Conservation (phyloP, 306 rosid species). For the Ochetophila trinervis region DNA sequence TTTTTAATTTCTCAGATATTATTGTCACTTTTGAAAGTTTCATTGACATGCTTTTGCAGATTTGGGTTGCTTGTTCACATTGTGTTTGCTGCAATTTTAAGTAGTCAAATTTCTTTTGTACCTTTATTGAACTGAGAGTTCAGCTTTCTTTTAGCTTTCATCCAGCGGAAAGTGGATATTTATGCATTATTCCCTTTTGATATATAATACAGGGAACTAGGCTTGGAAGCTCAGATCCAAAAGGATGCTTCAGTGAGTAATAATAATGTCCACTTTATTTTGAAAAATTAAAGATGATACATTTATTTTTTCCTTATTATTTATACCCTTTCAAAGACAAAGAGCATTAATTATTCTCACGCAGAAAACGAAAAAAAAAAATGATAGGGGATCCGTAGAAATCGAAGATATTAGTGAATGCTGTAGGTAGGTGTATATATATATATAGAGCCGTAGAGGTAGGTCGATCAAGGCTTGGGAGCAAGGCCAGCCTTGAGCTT, state of each 20-base stretch:
- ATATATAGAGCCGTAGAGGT: too few species aligned
- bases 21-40: too few species aligned
- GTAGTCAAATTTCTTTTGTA: background rate
- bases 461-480: conserved; percentile 19
- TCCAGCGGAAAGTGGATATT: background rate
- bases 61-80: conserved; percentile 3
- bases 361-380: too few species aligned
- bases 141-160: conserved; percentile 4
- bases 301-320: too few species aligned
- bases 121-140: conserved; percentile 9
- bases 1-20: too few species aligned
- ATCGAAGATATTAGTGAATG: too few species aligned
- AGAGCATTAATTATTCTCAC: too few species aligned
- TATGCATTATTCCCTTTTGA: conserved; percentile 2
- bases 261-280: conserved; percentile 15
- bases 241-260: conserved; percentile 96
- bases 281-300: too few species aligned
- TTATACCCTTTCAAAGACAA: too few species aligned
- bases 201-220: conserved; percentile 85
- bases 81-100: background rate
- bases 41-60: background rate
- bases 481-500: conserved; percentile 44
- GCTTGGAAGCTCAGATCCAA: conserved; percentile 98
- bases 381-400: too few species aligned
- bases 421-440: too few species aligned